Conservation (phyloP, 2,329 filamentous ascomycete species). For the Rhynchosporium graminicola region DNA sequence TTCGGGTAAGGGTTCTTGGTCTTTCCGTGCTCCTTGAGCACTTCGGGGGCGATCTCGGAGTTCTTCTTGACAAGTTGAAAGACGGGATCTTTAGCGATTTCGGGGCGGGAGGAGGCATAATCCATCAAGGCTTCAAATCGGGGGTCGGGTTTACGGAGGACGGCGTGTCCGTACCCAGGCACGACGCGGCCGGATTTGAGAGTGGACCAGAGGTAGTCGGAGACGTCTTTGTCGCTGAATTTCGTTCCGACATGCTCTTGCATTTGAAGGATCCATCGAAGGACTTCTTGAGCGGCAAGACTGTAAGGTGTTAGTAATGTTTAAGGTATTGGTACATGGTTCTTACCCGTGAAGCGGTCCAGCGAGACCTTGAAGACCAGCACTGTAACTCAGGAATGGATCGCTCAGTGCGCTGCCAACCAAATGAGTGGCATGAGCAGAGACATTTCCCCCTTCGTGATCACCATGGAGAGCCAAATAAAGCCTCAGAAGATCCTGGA, state of each 20-base stretch:
- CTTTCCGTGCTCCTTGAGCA: slow-evolving; percentile 94
- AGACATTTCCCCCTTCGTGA: slow-evolving; percentile 97
- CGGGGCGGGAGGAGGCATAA: slow-evolving; percentile 81
- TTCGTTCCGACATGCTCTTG: slow-evolving; percentile 78
- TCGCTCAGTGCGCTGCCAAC: slow-evolving; percentile 94
- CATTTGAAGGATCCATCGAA: slow-evolving; percentile 97
- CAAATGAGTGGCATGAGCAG: slow-evolving; percentile 90
- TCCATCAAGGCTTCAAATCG: slow-evolving; percentile 97
- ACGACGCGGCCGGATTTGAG: slow-evolving; percentile 91
- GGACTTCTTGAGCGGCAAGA: slow-evolving; percentile 92
- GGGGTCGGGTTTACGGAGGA: slow-evolving; percentile 94
- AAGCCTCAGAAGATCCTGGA: slow-evolving; percentile 90
- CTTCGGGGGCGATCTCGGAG: slow-evolving; percentile 84
- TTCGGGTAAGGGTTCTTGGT: slow-evolving; percentile 98
- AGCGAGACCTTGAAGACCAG: slow-evolving; percentile 90
- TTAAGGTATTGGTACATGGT: neutral
- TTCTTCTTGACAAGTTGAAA: slow-evolving; percentile 95
- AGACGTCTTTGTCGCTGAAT: slow-evolving; percentile 80
- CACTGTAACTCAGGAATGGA: slow-evolving; percentile 93
- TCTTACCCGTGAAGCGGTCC: slow-evolving; percentile 81
- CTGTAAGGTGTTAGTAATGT: slow-evolving; percentile 44
- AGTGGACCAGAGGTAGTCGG: slow-evolving; percentile 87
- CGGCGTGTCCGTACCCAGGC: slow-evolving; percentile 92
- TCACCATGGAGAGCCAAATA: slow-evolving; percentile 97
- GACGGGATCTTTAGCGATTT: slow-evolving; percentile 83